A percentile compares a stretch with the other conserved stretches of the same genome.
These are phyloP conservation scores for Venturia carpophila DNA, from an alignment of 2,329 filamentous ascomycete species.

Conservation along the genomic window DNA sequence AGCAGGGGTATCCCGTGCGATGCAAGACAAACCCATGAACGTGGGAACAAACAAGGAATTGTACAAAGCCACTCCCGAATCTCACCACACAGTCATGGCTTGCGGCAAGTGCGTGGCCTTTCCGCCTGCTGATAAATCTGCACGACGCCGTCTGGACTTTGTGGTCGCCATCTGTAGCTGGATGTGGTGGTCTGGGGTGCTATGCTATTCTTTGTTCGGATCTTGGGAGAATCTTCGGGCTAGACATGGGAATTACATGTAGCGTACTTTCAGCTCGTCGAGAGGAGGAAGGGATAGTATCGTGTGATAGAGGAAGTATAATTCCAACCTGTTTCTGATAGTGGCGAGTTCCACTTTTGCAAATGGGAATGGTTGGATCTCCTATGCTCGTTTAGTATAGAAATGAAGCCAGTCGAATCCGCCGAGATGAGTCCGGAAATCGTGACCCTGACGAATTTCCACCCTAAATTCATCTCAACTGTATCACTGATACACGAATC, in stretches of 20 bases:
- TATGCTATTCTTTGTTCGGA: slow-evolving; percentile 89
- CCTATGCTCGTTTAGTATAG: too few relatives aligned
- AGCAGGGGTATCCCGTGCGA: background rate
- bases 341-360: too few relatives aligned
- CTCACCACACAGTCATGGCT: slow-evolving; percentile 44
- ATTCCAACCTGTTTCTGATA: too few relatives aligned
- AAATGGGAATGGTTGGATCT: too few relatives aligned
- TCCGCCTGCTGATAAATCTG: slow-evolving; percentile 52
- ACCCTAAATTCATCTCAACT: too few relatives aligned
- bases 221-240: too few relatives aligned
- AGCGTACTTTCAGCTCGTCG: slow-evolving; percentile 60
- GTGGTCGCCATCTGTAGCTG: slow-evolving; percentile 68
- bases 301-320: slow-evolving; percentile 55
- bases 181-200: slow-evolving; percentile 84
- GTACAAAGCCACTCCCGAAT: slow-evolving; percentile 17
- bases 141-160: slow-evolving; percentile 59
- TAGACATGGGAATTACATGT: too few relatives aligned
- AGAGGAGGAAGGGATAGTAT: slow-evolving; percentile 69
- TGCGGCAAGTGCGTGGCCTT: slow-evolving; percentile 50
- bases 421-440: too few relatives aligned
- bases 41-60: background rate
- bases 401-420: too few relatives aligned
- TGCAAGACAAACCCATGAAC: background rate
- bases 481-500: background rate
- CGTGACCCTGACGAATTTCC: too few relatives aligned